phyloP scores from a whole-genome alignment of 83 land plant species.

The Picea abies region DNA sequence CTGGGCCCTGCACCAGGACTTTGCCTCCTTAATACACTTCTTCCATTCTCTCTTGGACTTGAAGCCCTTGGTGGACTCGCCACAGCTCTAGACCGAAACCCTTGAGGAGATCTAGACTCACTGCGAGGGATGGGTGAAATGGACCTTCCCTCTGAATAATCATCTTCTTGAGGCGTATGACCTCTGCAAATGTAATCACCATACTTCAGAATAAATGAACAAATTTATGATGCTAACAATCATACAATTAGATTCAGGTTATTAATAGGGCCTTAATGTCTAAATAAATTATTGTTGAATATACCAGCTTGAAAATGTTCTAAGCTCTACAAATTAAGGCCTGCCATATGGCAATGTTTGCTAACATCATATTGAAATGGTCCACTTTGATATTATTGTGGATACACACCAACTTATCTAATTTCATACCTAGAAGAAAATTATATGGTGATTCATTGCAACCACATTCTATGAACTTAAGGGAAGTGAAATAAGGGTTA shows the following conservation, averaged over 20 bases:
- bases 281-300: too few species aligned
- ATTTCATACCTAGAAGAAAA: neutral
- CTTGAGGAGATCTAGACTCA: constrained; percentile 12
- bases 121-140: constrained; percentile 14
- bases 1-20: neutral
- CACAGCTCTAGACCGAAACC: neutral
- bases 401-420: neutral
- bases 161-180: constrained; percentile 1
- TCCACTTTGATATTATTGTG: neutral
- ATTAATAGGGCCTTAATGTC: too few species aligned
- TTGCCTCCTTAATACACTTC: constrained; percentile 10
- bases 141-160: constrained; percentile 15
- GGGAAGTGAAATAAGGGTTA: neutral
- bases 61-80: neutral
- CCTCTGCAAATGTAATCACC: constrained; percentile 5
- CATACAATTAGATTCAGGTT: too few species aligned
- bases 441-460: too few species aligned
- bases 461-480: neutral
- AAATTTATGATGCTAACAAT: neutral
- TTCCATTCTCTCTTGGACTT: constrained; percentile 12
- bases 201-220: neutral
- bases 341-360: neutral
- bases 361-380: neutral
- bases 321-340: neutral
- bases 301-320: too few species aligned